These are phyloP conservation scores for Oldenlandia corymbosa DNA, from an alignment of 257 asterid genomes.

Conservation along the genomic window DNA sequence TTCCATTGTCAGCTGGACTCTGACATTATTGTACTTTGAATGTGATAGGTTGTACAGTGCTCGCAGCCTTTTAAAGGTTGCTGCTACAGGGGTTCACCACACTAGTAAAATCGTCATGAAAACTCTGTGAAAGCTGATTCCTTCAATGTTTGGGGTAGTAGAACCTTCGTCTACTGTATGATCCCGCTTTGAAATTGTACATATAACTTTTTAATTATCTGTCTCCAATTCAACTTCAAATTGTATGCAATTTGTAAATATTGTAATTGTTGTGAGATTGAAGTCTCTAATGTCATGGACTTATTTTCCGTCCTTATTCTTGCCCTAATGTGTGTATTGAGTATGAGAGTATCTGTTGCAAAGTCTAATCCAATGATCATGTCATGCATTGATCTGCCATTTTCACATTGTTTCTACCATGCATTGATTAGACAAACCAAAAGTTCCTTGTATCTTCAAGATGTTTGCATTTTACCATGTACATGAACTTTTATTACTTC, in stretches of 20 bases:
- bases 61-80: constrained; percentile 55
- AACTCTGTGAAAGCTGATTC: constrained; percentile 27
- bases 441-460: no score
- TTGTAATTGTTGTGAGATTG: neutral
- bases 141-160: neutral
- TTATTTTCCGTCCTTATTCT: neutral
- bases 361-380: no score
- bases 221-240: neutral
- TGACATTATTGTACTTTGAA: constrained; percentile 13
- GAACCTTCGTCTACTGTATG: neutral
- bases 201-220: neutral
- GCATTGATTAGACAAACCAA: no score
- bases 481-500: no score
- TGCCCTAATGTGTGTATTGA: neutral
- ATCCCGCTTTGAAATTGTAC: neutral
- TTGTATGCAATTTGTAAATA: constrained; percentile 5
- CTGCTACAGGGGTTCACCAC: constrained; percentile 65
- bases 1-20: no score
- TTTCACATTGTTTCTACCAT: no score
- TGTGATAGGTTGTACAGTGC: constrained; percentile 69
- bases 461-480: no score
- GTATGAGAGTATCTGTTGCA: no score
- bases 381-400: no score
- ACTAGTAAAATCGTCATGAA: constrained; percentile 53
- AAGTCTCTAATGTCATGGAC: neutral